Base-by-base conservation (phyloP, 2,329 filamentous ascomycete species). In the Penicillium sp. region DNA sequence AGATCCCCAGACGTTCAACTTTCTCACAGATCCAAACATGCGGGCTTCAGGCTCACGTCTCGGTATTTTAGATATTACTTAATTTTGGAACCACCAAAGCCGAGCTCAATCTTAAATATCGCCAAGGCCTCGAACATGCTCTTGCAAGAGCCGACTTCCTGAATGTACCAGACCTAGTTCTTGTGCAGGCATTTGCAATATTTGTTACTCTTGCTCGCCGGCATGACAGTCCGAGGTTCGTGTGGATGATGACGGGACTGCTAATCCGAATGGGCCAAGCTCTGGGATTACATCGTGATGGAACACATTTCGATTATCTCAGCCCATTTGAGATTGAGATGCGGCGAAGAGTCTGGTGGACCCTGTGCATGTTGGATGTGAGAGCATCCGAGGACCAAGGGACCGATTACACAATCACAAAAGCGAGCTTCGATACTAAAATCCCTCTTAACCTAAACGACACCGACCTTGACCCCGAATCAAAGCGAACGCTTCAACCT, bases 371-470 rank as follows among this genome's bases (percentile, higher is more conserved):
- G 15, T 72, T 88, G 0, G 86, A 89, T 65, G 78, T 80, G 3
- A 75, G 85, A 58, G 79, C 84, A 1, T 82, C 83, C 0, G 85
- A 88, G 65, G 83, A 87, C 57, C 84, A 87, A 65, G 85, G 84
- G 0, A 83, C 82, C 23, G 84, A 87, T 58, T 81, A 84, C 3
- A 83, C 81, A 0, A 85, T 88, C 41, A 70, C 79, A 2, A 78
- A 83, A 48, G 78, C 81, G 13, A 79, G 79, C 11, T 88, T 84
- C 63, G 86, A 89, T 65, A 87, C 86, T 0, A 79, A 75, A 53
- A 64, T 78, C 9, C 81, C 81, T 1, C 61, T 76, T 5, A 82
- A 82, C 44, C 73, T 82, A 43, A 79, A 83, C 58, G 79, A 82
- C 40, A 67, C 67, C 3, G 81, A 83, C 51, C 72, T 83, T 5